A percentile compares a stretch with the other conserved stretches of the same genome.
These are phyloP conservation scores for Teratosphaeria nubilosa DNA, from an alignment of 2,329 filamentous ascomycete species.

Conservation along the genomic window DNA sequence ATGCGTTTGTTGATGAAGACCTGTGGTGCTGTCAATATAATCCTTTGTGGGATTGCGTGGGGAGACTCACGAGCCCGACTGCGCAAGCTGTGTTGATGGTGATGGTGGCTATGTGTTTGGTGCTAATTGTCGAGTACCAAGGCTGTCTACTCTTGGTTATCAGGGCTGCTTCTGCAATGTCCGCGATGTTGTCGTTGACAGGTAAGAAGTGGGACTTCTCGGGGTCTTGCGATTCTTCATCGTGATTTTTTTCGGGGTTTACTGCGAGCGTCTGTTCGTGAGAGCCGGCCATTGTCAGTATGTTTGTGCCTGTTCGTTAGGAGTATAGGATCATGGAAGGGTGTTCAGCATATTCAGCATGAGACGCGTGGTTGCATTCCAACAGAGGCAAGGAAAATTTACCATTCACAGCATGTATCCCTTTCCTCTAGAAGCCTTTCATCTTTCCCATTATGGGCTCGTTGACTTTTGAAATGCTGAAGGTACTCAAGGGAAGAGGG, in stretches of 20 bases:
- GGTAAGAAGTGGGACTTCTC: neutral
- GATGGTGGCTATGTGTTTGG: neutral
- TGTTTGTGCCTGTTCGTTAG: neutral
- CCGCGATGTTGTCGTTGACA: neutral
- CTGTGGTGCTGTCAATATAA: conserved; percentile 24
- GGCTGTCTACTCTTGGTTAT: neutral
- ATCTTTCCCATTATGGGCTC: no score
- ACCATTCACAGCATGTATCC: neutral
- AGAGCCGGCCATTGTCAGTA: neutral
- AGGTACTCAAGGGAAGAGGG: no score
- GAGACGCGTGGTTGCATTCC: neutral
- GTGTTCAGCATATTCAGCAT: neutral
- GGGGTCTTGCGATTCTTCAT: neutral
- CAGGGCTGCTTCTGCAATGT: neutral
- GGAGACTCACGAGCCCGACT: conserved; percentile 2
- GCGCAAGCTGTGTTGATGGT: conserved; percentile 3
- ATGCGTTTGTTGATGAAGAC: conserved; percentile 63
- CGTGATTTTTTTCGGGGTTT: neutral
- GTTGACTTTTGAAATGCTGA: no score
- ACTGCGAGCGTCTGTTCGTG: neutral
- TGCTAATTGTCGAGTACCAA: neutral
- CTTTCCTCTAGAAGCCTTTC: no score
- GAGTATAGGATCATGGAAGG: neutral
- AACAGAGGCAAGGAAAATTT: neutral
- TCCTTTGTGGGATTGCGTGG: neutral